Base-by-base conservation (phyloP, 345 rosid species). In the Populus ilicifolia region DNA sequence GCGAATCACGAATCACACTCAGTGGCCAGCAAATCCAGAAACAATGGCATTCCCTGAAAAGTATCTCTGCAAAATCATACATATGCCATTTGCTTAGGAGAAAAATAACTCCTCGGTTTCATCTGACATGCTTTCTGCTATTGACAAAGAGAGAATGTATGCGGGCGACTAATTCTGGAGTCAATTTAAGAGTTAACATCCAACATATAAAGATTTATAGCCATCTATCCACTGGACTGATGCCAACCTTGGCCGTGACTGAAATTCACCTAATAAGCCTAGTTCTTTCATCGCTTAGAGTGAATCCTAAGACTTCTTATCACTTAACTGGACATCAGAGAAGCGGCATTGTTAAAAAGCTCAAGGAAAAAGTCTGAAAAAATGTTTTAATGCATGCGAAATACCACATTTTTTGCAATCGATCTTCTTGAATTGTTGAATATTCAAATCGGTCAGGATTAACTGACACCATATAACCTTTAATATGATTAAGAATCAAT, bases 401-500 rank as follows among this genome's bases (percentile, higher is more conserved):
- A 73, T 25, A 62, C 65, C 52, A 52, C 10, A 72, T 33, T 27
- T 54, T 33, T 35, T 38, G 20, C 61, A 74, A 74, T 18, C 43
- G 77, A 36, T 29, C n/a, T 52, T 21, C 10, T 39, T 7, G 35
- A 73, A 16, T 39, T 73, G 54, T 27, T 21, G 48, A 5, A 44
- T 74, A 30, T 74, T 33, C 30, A 64, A 65, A 74, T 20, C 21
- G 25, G 38, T 67, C 17, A 66, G 46, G 8, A 50, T 33, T 20
- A 30, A 8, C 38, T 14, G 65, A 38, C 43, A 56, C 39, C 56
- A 1, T 30, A 46, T 46, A 76, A 72, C 29, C 72, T 17, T 33
- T 2, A 77, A 70, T 65, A 44, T 44, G 73, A 2, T 73, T 54
- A 69, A 59, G 48, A 33, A 70, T 52, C 61, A 71, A 59, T 66